phyloP scores from a whole-genome alignment of 78 protist species.

The Bigelowiella natans region DNA sequence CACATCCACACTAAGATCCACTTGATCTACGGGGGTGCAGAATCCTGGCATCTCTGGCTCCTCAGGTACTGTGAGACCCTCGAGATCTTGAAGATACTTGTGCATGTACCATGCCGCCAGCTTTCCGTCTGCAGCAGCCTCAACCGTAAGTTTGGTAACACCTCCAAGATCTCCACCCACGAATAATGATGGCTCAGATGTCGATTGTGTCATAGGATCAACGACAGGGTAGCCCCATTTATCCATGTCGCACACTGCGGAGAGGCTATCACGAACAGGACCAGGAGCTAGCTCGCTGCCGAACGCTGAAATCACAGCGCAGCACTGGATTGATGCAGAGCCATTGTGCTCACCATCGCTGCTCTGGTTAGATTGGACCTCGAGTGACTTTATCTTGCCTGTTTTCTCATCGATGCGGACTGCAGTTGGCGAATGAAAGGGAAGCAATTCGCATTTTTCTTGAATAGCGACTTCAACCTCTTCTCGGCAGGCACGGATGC shows the following conservation, averaged over 20 bases:
- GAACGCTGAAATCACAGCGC: slow-evolving; percentile 75
- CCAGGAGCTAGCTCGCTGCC: slow-evolving; percentile 48
- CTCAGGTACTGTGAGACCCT: slow-evolving; percentile 37
- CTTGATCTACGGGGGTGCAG: slow-evolving; percentile 71
- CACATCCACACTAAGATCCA: slow-evolving; percentile 61
- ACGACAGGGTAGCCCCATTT: slow-evolving; percentile 55
- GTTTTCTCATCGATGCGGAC: slow-evolving; percentile 42
- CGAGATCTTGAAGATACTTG: slow-evolving; percentile 54
- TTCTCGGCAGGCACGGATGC: slow-evolving; percentile 78
- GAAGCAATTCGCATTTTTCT: slow-evolving; percentile 71
- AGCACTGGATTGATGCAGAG: slow-evolving; percentile 63
- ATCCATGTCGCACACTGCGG: neutral
- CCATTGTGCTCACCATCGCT: slow-evolving; percentile 70
- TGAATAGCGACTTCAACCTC: slow-evolving; percentile 67
- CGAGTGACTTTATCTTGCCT: slow-evolving; percentile 45
- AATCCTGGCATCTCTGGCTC: slow-evolving; percentile 67
- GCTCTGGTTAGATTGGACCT: slow-evolving; percentile 59
- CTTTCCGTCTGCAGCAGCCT: slow-evolving; percentile 89
- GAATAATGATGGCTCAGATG: slow-evolving; percentile 50
- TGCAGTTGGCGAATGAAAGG: slow-evolving; percentile 46
- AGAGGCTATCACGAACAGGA: neutral
- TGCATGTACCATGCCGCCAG: slow-evolving; percentile 82
- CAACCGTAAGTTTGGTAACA: slow-evolving; percentile 64
- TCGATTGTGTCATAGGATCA: slow-evolving; percentile 49
- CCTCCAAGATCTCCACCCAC: slow-evolving; percentile 83